These are phyloP conservation scores for Ganoderma resinaceum DNA, from an alignment of 1,284 basidiomycete genomes.

Conservation along the genomic window DNA sequence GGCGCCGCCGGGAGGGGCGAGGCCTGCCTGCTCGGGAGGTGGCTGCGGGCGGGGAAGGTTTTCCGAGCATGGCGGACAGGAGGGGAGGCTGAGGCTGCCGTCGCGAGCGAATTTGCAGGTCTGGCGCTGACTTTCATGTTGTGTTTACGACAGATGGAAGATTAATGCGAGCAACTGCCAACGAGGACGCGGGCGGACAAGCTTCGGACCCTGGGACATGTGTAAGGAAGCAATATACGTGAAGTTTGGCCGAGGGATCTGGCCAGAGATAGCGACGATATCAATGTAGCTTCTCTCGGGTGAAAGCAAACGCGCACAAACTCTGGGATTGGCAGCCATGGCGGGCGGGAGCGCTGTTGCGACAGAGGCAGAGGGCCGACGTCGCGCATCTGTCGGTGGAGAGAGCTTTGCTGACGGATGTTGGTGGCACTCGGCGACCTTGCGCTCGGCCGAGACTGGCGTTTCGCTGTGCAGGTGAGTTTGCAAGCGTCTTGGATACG, in stretches of 20 bases:
- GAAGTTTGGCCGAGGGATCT: conserved; percentile 23
- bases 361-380: not conserved
- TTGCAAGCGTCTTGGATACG: conserved; percentile 2
- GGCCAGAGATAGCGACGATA: conserved; percentile 8
- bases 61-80: conserved; percentile 7
- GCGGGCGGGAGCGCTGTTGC: conserved; percentile 3
- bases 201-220: conserved; percentile 19
- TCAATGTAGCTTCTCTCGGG: conserved; percentile 7
- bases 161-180: conserved; percentile 17
- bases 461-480: not conserved
- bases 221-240: conserved; percentile 9
- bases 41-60: not conserved
- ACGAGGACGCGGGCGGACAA: conserved; percentile 14
- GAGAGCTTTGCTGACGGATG: conserved; percentile 11
- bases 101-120: not conserved
- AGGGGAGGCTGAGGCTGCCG: not conserved
- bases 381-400: conserved; percentile 1
- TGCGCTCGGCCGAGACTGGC: not conserved
- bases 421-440: not conserved
- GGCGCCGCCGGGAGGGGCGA: conserved; percentile 4
- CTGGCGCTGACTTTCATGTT: conserved; percentile 4
- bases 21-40: not conserved
- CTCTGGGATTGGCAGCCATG: conserved; percentile 12
- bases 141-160: conserved; percentile 9
- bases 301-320: conserved; percentile 5